Evolutionary conservation across 1,284 basidiomycete species (phyloP), one percentile per base, ranked within the genome.

Genomic region (Ganoderma multipileum): DNA sequence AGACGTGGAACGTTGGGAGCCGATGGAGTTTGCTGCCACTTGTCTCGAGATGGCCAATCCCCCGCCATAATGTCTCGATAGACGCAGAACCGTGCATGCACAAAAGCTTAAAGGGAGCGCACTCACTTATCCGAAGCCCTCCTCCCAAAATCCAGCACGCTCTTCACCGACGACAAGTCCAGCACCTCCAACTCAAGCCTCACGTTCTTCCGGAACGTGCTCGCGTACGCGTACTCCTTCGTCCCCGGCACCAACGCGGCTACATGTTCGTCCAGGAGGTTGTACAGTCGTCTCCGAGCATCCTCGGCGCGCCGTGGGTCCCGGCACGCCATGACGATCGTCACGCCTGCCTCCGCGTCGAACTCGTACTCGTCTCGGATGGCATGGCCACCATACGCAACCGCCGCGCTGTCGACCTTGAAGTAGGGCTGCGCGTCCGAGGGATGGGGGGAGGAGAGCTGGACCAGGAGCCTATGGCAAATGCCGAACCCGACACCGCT

Each of bases 401-500:
- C 61, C 33, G 33, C 50, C 23, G 44, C 30, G 16, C 57, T 64
- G 9, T 58, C 30, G 76, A 68, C 76, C 39, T 75, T 68, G 68
- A 80, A 81, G 70, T 84, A 82, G 0, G 88, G 86, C 16, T 77
- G 75, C 0, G 86, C 83, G 74, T 91, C 90, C 20, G 83, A 78
- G 1, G 86, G 88, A 60, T 75, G 76, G 20, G 77, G 76, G 36
- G 84, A 81, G 6, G 88, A 88, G 26, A 96, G 84, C 76, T 95
- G 91, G 71, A 84, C 79, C 60, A 97, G 84, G 8, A 97, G 86
- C 63, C 94, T 90, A 68, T 93, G 89, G 81, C 95, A 96, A 61
- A 95, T 91, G 1, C 93, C 95, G 76, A 92, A 91, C 14, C 95
- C 95, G 38, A 96, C 86, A 66, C 95, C 95, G 63, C 95, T 96